A percentile compares a stretch with the other conserved stretches of the same genome.
Evolutionary conservation across 202 grass and related monocot genomes (phyloP).

Genomic region (Sporobolus alterniflorus): DNA sequence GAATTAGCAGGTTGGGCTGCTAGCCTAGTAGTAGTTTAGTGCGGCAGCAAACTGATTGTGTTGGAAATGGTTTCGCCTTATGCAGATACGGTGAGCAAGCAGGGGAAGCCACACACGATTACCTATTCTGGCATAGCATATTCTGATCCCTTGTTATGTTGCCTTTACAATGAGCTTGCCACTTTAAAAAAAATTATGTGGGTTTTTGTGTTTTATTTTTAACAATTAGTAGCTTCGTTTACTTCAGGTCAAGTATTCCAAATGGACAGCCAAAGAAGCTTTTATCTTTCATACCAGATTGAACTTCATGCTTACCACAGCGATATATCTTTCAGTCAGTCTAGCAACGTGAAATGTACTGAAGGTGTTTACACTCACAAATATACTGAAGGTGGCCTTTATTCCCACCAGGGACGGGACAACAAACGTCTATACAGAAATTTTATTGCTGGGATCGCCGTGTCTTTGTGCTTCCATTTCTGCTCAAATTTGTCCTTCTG

Average conservation of each 20-base stretch:
- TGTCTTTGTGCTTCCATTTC: conserved; percentile 60
- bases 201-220: conserved; percentile 2
- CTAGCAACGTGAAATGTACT: conserved; percentile 15
- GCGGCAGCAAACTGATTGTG: too few species aligned
- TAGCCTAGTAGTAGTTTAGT: too few species aligned
- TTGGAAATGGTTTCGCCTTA: neutral
- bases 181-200: neutral
- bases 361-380: conserved; percentile 72
- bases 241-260: too few species aligned
- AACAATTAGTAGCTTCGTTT: too few species aligned
- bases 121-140: conserved; percentile 12
- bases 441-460: conserved; percentile 56
- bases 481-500: conserved; percentile 61
- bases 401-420: conserved; percentile 68
- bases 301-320: conserved; percentile 91
- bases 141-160: neutral
- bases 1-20: too few species aligned
- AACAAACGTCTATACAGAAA: conserved; percentile 75
- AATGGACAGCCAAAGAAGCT: too few species aligned
- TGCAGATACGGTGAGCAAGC: conserved; percentile 80
- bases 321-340: conserved; percentile 77
- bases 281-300: too few species aligned
- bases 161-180: neutral
- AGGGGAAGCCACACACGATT: conserved; percentile 63
- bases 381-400: conserved; percentile 58